Evolutionary conservation across 2,329 filamentous ascomycete genomes (phyloP).

Genomic region (Alternaria brassicicola): DNA sequence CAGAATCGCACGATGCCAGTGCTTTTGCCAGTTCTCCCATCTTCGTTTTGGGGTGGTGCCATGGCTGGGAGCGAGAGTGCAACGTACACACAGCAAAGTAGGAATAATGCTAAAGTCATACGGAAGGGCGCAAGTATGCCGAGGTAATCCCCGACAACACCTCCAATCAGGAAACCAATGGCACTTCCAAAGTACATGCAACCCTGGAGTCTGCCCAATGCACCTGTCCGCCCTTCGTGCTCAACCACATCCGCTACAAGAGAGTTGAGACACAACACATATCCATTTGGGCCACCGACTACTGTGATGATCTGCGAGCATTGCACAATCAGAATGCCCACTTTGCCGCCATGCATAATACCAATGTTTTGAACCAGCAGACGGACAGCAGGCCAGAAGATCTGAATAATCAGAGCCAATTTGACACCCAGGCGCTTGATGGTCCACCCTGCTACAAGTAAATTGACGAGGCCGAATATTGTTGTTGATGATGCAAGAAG

Average conservation of each 20-base stretch:
- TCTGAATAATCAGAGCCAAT: constrained; percentile 66
- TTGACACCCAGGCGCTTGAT: constrained; percentile 71
- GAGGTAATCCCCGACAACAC: constrained; percentile 67
- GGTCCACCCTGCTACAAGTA: constrained; percentile 70
- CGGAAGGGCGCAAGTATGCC: constrained; percentile 70
- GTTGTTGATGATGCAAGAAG: constrained; percentile 71
- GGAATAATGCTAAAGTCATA: constrained; percentile 64
- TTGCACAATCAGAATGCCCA: constrained; percentile 73
- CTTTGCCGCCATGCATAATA: constrained; percentile 64
- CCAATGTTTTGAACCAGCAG: constrained; percentile 69
- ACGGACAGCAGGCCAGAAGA: constrained; percentile 68
- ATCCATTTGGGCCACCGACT: constrained; percentile 71
- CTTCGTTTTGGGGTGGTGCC: constrained; percentile 48
- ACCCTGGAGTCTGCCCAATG: constrained; percentile 70
- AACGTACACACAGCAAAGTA: constrained; percentile 52
- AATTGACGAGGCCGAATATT: constrained; percentile 69
- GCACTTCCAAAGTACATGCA: constrained; percentile 71
- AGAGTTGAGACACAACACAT: constrained; percentile 71
- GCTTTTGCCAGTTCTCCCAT: constrained; percentile 25
- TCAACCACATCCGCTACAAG: constrained; percentile 70
- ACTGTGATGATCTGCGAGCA: constrained; percentile 70
- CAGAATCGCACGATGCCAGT: constrained; percentile 62
- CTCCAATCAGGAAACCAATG: constrained; percentile 68
- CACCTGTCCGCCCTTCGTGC: constrained; percentile 64
- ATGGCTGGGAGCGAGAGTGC: constrained; percentile 57